phyloP scores from a whole-genome alignment of 2,329 filamentous ascomycete species.

The Alternaria alternata region DNA sequence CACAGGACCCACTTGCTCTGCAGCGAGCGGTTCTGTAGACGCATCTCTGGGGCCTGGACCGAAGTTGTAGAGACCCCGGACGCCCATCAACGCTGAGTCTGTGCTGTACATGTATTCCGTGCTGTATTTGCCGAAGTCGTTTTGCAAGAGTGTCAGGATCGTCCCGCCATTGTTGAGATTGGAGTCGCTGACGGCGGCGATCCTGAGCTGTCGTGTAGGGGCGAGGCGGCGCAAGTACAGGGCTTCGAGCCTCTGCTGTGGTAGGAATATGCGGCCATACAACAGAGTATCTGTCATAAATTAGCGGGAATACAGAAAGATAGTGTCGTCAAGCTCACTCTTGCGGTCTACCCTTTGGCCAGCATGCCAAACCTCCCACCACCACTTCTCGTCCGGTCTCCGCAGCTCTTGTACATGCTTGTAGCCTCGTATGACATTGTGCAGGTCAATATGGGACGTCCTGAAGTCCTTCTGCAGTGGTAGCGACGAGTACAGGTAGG shows the following conservation, averaged over 20 bases:
- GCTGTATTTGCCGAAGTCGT: constrained; percentile 86
- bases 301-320: constrained; percentile 28
- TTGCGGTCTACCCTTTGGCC: constrained; percentile 60
- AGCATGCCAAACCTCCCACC: constrained; percentile 64
- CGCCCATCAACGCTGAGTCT: constrained; percentile 86
- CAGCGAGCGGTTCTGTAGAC: constrained; percentile 32
- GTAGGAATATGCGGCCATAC: constrained; percentile 82
- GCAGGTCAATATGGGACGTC: constrained; percentile 79
- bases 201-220: constrained; percentile 78
- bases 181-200: constrained; percentile 79
- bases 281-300: constrained; percentile 64
- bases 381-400: constrained; percentile 59
- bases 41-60: constrained; percentile 69
- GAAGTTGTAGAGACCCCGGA: constrained; percentile 94
- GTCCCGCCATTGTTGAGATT: constrained; percentile 78
- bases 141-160: constrained; percentile 75
- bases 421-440: constrained; percentile 82
- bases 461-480: constrained; percentile 72
- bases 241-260: constrained; percentile 85
- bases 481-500: constrained; percentile 92
- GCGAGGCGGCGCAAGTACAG: constrained; percentile 81
- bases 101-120: constrained; percentile 92
- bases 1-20: constrained; percentile 60
- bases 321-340: constrained; percentile 42
- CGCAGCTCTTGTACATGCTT: constrained; percentile 74